Evolutionary conservation across 129 eudicot genomes (phyloP).

Genomic region (Pittosporum tobira): DNA sequence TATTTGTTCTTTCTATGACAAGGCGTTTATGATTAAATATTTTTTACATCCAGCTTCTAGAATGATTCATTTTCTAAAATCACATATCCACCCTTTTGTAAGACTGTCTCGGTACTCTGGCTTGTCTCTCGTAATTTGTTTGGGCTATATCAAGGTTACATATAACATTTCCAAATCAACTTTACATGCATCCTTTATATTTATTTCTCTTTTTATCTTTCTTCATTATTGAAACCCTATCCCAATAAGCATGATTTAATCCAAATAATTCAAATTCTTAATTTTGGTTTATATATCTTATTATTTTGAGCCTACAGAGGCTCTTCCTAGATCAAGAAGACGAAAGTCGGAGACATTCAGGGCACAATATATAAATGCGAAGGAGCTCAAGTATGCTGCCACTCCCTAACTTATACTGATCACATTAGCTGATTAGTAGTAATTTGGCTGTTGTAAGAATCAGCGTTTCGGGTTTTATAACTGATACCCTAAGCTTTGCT

Average conservation of each 20-base stretch:
- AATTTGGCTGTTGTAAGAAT: constrained; percentile 7
- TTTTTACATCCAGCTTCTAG: no score
- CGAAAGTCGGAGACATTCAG: constrained; percentile 87
- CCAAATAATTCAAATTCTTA: not conserved
- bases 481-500: not conserved
- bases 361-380: constrained; percentile 60
- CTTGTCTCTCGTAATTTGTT: not conserved
- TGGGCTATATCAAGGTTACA: not conserved
- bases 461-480: not conserved
- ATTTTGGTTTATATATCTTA: not conserved
- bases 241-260: not conserved
- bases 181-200: not conserved
- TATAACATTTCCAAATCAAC: not conserved
- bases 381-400: constrained; percentile 61
- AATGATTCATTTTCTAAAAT: not conserved
- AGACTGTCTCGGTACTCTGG: not conserved
- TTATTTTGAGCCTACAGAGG: constrained; percentile 37
- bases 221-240: not conserved
- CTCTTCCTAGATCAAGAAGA: constrained; percentile 64
- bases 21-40: not conserved
- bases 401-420: constrained; percentile 7
- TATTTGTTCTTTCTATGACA: no score
- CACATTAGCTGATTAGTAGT: not conserved
- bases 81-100: not conserved
- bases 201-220: no score